Evolutionary conservation across 1,284 basidiomycete genomes (phyloP), one percentile per base, ranked within the genome.

Genomic region (Malassezia sp.): DNA sequence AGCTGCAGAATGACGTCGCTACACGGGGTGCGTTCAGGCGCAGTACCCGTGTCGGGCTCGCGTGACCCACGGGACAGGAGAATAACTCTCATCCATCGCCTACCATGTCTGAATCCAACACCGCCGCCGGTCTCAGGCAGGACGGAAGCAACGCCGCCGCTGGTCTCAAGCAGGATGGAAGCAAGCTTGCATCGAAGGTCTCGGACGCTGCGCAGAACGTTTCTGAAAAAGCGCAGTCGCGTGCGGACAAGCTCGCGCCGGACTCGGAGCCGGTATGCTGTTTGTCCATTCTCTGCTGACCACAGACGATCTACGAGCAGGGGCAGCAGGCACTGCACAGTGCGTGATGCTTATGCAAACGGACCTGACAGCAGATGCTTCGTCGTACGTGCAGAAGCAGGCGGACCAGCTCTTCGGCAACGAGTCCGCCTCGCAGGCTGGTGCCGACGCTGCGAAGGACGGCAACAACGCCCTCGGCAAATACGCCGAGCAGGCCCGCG

Each of bases 401-500:
- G 41, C 41, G 15, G n/a, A 18, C 39, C 28, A 41, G 29, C 7
- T 41, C 10, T 41, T 41, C 30, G 24, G 32, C 30, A 14, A 35
- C 15, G n/a, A n/a, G n/a, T n/a, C n/a, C n/a, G n/a, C n/a, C n/a
- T n/a, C n/a, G n/a, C n/a, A n/a, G n/a, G n/a, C n/a, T n/a, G 21
- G 28, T 18, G 23, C 23, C 29, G 28, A 28, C 18, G 42, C 34
- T 22, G 14, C 33, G 3, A 9, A 30, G 17, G 30, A 9, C 23
- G 29, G 35, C 15, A 33, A 30, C 15, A n/a, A 10, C 38, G 30
- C 27, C 28, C 11, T 17, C 15, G 17, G 9, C 14, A 33, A 38
- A 3, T 7, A 43, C n/a, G 21, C 28, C 24, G 41, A 49, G 23
- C 23, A 42, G 24, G 47, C 47, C 14, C 47, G 42, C 31, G 21